Evolutionary conservation across 2,329 filamentous ascomycete genomes (phyloP), one percentile per base, ranked within the genome.

Genomic region (Ramularia endophylla): DNA sequence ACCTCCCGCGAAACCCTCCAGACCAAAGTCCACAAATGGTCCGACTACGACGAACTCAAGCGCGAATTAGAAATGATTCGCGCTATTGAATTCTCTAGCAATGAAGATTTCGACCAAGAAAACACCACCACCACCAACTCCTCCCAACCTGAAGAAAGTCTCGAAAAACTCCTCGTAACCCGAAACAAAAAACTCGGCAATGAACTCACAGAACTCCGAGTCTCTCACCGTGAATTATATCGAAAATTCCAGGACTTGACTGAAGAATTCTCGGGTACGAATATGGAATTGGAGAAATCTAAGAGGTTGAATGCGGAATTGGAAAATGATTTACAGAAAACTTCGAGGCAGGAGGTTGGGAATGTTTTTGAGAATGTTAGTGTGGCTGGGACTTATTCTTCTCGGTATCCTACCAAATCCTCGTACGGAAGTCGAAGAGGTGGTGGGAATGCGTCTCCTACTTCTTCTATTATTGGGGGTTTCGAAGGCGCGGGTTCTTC

Each of bases 401-500:
- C 85, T 16, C 79, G 85, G 36, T 85, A 88, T 57, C 82, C 85
- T 2, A n/a, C n/a, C 22, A 81, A 79, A 52, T 81, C 85, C 9
- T 68, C 69, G 3, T 72, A 69, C 44, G 59, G 58, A 28, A 68
- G 78, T 13, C 77, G 85, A 36, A 78, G 80, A 55, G 78, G 84
- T 38, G 79, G 80, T 55, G 78, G 84, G 27, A 77, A 83, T 28
- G 79, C 84, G 20, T 97, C 92, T 2, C 94, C 92, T 0, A 97
- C 92, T 1, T 97, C 90, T 3, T 97, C 90, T 15, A 97, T 98
- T 56, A 97, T 98, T 56, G 95, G 89, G 46, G 92, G 92, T n/a
- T 88, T 95, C 59, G 86, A 94, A 57, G 75, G 78, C 16, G 36
- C 46, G 11, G 53, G 56, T 31, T 71, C 70, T 30, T 62, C 66